Percentiles rank a stretch among this genome's conserved stretches.
phyloP scores from a whole-genome alignment of 805 yeast genomes.

The Clavispora carvajalis region DNA sequence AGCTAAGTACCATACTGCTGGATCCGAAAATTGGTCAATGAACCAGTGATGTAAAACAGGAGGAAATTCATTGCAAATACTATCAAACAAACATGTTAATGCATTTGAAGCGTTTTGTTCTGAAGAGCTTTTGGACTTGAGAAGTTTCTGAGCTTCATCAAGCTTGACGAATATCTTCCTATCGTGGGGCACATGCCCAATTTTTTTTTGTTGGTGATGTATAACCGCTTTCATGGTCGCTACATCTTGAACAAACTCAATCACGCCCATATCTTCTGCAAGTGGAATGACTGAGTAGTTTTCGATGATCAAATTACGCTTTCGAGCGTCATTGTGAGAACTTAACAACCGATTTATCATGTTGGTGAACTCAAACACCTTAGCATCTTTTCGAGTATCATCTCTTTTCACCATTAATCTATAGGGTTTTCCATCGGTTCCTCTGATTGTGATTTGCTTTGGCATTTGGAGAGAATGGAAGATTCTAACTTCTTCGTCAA shows the following conservation, averaged over 20 bases:
- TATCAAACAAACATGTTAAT: constrained; percentile 20
- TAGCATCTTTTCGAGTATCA: constrained; percentile 92
- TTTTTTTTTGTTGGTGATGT: constrained; percentile 22
- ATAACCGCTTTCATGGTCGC: constrained; percentile 62
- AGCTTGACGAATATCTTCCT: constrained; percentile 25
- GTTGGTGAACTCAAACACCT: constrained; percentile 85
- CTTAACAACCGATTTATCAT: constrained; percentile 72
- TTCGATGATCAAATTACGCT: constrained; percentile 62
- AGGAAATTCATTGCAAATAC: constrained; percentile 35
- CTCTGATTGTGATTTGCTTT: constrained; percentile 65
- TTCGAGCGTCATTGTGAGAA: constrained; percentile 65
- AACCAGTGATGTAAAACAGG: constrained; percentile 88
- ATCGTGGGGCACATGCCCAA: constrained; percentile 18
- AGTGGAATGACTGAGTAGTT: constrained; percentile 88
- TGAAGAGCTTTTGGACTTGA: constrained; percentile 8
- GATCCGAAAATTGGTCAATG: constrained; percentile 82
- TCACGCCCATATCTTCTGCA: constrained; percentile 80
- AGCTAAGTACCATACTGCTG: constrained; percentile 79
- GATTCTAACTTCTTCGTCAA: constrained; percentile 65
- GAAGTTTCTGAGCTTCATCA: constrained; percentile 26
- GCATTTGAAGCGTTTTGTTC: constrained; percentile 12
- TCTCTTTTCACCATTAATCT: constrained; percentile 81
- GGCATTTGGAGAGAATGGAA: constrained; percentile 86
- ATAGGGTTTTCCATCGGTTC: constrained; percentile 72
- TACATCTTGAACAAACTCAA: constrained; percentile 75